phyloP scores from a whole-genome alignment of 2,329 filamentous ascomycete genomes.

The Sarocladium brachiariae region DNA sequence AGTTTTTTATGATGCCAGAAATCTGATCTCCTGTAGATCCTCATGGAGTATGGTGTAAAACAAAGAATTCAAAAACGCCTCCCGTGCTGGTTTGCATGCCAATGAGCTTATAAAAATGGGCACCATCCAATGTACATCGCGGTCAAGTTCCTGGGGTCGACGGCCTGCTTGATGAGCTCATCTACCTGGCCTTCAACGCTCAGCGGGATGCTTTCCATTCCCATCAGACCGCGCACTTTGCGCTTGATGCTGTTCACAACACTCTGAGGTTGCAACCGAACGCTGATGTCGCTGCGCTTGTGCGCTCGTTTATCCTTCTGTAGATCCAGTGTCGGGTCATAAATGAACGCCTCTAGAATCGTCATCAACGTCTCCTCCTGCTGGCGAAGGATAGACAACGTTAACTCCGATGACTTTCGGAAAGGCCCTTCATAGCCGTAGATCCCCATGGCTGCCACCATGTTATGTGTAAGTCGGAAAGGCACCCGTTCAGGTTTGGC shows the following conservation, averaged over 20 bases:
- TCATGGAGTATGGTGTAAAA: too few relatives aligned
- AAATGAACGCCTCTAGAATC: slow-evolving; percentile 91
- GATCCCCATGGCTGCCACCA: slow-evolving; percentile 94
- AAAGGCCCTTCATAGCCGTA: slow-evolving; percentile 94
- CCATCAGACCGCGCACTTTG: slow-evolving; percentile 78
- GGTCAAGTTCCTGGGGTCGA: slow-evolving; percentile 69
- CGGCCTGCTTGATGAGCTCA: slow-evolving; percentile 82
- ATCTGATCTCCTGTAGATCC: too few relatives aligned
- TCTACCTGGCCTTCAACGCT: slow-evolving; percentile 97
- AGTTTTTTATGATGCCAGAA: too few relatives aligned
- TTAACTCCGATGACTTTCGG: slow-evolving; percentile 82
- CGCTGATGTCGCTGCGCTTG: slow-evolving; percentile 30
- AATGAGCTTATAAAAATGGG: slow-evolving; percentile 40
- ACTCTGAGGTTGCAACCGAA: slow-evolving; percentile 54
- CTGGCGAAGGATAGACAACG: slow-evolving; percentile 73
- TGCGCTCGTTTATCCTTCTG: slow-evolving; percentile 55
- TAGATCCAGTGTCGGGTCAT: slow-evolving; percentile 93
- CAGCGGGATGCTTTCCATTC: slow-evolving; percentile 83
- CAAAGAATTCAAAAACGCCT: background rate
- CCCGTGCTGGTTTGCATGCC: background rate
- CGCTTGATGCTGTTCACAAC: slow-evolving; percentile 84
- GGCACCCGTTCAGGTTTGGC: slow-evolving; percentile 91
- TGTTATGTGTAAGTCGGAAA: slow-evolving; percentile 96
- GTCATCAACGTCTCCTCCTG: slow-evolving; percentile 97
- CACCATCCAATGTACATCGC: slow-evolving; percentile 98